Base-by-base conservation (phyloP, 805 yeast genomes). In the Hemisphaericaspora nanyangensis region DNA sequence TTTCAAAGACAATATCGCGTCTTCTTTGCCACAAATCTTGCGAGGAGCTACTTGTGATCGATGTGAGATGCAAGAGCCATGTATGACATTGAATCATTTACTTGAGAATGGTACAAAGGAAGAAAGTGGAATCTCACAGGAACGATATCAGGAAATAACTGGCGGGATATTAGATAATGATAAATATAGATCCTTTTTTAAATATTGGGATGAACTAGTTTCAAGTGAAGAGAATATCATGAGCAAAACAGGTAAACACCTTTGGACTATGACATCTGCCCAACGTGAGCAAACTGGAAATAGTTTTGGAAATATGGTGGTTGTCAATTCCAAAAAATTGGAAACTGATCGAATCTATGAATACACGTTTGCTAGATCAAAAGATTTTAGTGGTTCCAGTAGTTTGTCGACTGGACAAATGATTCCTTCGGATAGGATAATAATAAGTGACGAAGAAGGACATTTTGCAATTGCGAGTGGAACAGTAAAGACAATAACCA, bases 361-460 rank as follows among this genome's bases (percentile, higher is more conserved):
- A 7, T 82, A 82, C 55, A 69, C 75, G 0, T 77, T 82, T 51
- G 60, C 58, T 36, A 65, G 82, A 51, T 55, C 50, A 17, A n/a
- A n/a, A n/a, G 16, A 22, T 10, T 25, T 39, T 7, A 22, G n/a
- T 4, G 35, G 47, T 29, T 17, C 47, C 29, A 16, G 35, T 34
- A 40, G 6, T 40, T 65, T 7, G 39, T 65, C 42, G 26, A 32
- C 53, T 2, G 8, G 7, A 10, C 87, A 82, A 42, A 50, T 88
- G 2, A 37, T 64, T 0, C 64, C 69, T 28, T 70, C 74, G 45
- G 96, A 90, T 52, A 66, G 78, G 29, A 74, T 90, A 1, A 68
- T 84, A 12, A 64, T 89, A 1, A 88, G 96, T 52, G 95, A 85
- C 56, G 95, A 86, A 49, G 44, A 56, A 0, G 95, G 95, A 1